A percentile compares a stretch with the other conserved stretches of the same genome.
These are phyloP conservation scores for Metschnikowia colocasiae DNA, from an alignment of 805 yeast genomes.

Conservation along the genomic window DNA sequence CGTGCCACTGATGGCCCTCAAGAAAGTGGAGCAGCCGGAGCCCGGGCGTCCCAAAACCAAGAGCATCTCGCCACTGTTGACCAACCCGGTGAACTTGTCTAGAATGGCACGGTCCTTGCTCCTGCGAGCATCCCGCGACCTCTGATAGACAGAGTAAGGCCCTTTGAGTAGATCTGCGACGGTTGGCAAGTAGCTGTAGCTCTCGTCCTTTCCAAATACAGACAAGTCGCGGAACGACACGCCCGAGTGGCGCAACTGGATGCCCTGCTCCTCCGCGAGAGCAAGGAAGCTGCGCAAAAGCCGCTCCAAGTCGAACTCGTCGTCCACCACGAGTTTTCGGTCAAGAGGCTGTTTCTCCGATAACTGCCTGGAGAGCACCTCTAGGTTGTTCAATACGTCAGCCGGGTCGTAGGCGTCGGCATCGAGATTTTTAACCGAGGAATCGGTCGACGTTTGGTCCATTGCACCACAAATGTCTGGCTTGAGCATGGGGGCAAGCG, in stretches of 20 bases:
- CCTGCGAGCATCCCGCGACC: not conserved
- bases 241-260: not conserved
- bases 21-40: slow-evolving; percentile 66
- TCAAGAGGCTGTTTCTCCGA: not conserved
- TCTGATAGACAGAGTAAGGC: not conserved
- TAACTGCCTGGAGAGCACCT: not conserved
- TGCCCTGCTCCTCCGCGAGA: not conserved
- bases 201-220: not conserved
- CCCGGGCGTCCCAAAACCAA: slow-evolving; percentile 74
- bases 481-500: too few relatives aligned
- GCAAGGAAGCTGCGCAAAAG: not conserved
- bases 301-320: not conserved
- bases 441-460: too few relatives aligned
- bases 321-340: not conserved
- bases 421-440: too few relatives aligned
- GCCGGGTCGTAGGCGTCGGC: not conserved
- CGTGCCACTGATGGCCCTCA: slow-evolving; percentile 61
- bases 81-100: not conserved
- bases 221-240: not conserved
- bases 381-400: not conserved
- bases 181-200: not conserved
- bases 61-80: not conserved
- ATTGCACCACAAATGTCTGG: too few relatives aligned
- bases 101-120: not conserved
- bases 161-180: not conserved